phyloP scores from a whole-genome alignment of 371 early-diverging fungal species.

The Funneliformis caledonium region DNA sequence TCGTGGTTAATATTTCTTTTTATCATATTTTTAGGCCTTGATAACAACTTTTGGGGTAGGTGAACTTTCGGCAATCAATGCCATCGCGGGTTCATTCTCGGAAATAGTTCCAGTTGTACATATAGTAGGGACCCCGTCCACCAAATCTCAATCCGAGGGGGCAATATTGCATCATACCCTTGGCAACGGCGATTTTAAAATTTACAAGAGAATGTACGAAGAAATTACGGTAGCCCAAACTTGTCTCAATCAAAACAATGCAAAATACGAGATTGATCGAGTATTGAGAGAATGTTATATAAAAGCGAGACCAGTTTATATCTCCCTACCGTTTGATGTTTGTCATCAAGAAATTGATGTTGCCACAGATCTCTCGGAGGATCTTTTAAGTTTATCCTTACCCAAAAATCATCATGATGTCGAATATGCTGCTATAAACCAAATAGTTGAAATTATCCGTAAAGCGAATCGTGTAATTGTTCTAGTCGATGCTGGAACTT shows the following conservation, averaged over 20 bases:
- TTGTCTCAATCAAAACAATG: constrained; percentile 45
- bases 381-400: constrained; percentile 40
- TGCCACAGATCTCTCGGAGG: constrained; percentile 25
- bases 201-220: constrained; percentile 48
- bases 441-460: constrained; percentile 44
- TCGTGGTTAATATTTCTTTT: neutral
- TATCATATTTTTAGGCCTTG: constrained; percentile 47
- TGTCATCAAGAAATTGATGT: constrained; percentile 44
- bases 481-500: constrained; percentile 54
- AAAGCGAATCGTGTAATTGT: constrained; percentile 51
- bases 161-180: constrained; percentile 59
- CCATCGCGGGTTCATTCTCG: constrained; percentile 59
- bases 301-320: constrained; percentile 48
- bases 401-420: constrained; percentile 45
- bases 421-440: constrained; percentile 43
- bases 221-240: constrained; percentile 50
- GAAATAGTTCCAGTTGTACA: constrained; percentile 63
- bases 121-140: constrained; percentile 54
- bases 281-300: constrained; percentile 46
- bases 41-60: constrained; percentile 65
- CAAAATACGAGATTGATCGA: constrained; percentile 52
- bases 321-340: constrained; percentile 56
- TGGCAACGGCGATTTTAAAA: constrained; percentile 58
- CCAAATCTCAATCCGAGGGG: constrained; percentile 44
- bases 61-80: constrained; percentile 58